These are phyloP conservation scores for Scedosporium aurantiacum DNA, from an alignment of 2,329 filamentous ascomycete species.

Conservation along the genomic window DNA sequence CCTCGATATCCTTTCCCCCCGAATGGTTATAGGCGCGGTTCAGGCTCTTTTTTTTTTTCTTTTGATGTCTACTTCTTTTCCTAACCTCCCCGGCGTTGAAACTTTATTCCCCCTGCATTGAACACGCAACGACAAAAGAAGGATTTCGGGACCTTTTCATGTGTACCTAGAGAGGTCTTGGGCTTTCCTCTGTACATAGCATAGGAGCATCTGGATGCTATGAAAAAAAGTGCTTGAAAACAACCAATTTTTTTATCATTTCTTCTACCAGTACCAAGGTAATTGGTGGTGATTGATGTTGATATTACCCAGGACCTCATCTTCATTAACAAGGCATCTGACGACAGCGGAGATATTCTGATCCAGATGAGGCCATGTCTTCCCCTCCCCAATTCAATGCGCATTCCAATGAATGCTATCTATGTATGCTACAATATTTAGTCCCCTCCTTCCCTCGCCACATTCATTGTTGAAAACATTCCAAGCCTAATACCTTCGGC, in stretches of 20 bases:
- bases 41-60: background rate
- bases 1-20: background rate
- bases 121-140: background rate
- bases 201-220: background rate
- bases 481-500: too few relatives aligned
- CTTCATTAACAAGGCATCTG: too few relatives aligned
- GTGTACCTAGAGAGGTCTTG: background rate
- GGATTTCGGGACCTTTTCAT: constrained; percentile 1
- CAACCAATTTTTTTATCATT: background rate
- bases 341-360: too few relatives aligned
- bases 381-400: too few relatives aligned
- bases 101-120: background rate
- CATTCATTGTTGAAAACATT: too few relatives aligned
- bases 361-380: too few relatives aligned
- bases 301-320: too few relatives aligned
- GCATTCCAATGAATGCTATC: too few relatives aligned
- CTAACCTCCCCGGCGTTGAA: background rate
- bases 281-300: too few relatives aligned
- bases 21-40: background rate
- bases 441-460: too few relatives aligned
- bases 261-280: too few relatives aligned
- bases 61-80: background rate
- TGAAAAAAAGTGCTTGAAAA: background rate
- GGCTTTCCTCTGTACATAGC: background rate
- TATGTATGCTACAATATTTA: too few relatives aligned